Conservation (phyloP, 2,329 filamentous ascomycete genomes). For the Colletotrichum ledebouriae region DNA sequence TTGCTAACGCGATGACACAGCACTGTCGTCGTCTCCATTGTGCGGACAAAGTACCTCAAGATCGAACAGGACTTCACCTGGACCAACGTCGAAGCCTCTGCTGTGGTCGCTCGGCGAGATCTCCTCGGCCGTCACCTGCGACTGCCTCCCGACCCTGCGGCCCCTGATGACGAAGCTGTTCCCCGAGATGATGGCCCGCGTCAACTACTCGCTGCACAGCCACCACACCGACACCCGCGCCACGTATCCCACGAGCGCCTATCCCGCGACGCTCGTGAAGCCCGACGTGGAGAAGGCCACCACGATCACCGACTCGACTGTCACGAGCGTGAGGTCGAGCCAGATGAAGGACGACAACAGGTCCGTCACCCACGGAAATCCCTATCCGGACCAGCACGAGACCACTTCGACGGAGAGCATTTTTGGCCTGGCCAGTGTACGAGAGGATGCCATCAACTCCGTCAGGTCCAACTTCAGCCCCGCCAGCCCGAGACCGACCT, state of each 20-base stretch:
- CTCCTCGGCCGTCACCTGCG: slow-evolving; percentile 44
- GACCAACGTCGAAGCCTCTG: slow-evolving; percentile 45
- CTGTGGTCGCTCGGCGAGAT: slow-evolving; percentile 46
- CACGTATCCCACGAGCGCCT: slow-evolving; percentile 20
- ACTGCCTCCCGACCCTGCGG: slow-evolving; percentile 46
- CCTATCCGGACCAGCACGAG: slow-evolving; percentile 25
- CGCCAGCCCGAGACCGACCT: slow-evolving; percentile 2
- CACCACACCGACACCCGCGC: slow-evolving; percentile 26
- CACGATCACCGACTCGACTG: neutral
- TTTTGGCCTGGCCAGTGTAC: slow-evolving; percentile 33
- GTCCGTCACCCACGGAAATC: slow-evolving; percentile 1
- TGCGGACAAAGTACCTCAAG: slow-evolving; percentile 44
- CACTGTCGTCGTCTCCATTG: slow-evolving; percentile 45
- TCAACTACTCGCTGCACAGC: slow-evolving; percentile 35
- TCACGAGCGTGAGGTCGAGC: slow-evolving; percentile 24
- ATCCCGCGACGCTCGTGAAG: slow-evolving; percentile 11
- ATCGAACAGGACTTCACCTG: slow-evolving; percentile 44
- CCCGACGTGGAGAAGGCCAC: slow-evolving; percentile 26
- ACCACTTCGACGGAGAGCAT: slow-evolving; percentile 24
- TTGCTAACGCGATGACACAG: slow-evolving; percentile 4
- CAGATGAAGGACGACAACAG: slow-evolving; percentile 19
- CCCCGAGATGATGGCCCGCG: slow-evolving; percentile 29
- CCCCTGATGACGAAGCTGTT: slow-evolving; percentile 43
- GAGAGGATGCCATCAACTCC: slow-evolving; percentile 22
- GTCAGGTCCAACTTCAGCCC: slow-evolving; percentile 15